These are phyloP conservation scores for Aristolochia contorta DNA, from an alignment of 164 flowering plant genomes.

Conservation along the genomic window DNA sequence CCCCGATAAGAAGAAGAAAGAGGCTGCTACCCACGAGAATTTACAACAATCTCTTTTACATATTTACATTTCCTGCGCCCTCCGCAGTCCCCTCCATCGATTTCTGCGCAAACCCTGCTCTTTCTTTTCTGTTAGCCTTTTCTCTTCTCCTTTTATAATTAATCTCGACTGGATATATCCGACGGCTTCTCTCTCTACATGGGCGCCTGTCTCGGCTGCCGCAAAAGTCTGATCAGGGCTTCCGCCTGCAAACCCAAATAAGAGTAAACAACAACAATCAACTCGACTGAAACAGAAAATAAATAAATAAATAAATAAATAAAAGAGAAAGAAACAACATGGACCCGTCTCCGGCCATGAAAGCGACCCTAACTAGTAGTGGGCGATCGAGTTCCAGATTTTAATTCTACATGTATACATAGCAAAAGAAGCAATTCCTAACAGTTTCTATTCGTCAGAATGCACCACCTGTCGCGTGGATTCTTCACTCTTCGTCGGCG, in stretches of 20 bases:
- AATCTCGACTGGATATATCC: constrained; percentile 24
- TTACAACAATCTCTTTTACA: constrained; percentile 5
- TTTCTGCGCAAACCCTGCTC: not conserved
- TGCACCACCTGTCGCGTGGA: too few species aligned
- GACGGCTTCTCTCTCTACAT: constrained; percentile 38
- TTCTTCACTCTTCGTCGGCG: too few species aligned
- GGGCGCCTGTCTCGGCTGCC: constrained; percentile 75
- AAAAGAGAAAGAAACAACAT: too few species aligned
- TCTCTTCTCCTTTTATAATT: not conserved
- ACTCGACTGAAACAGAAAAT: too few species aligned
- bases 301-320: too few species aligned
- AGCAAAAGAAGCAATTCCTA: too few species aligned
- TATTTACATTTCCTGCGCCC: constrained; percentile 3
- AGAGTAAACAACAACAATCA: too few species aligned
- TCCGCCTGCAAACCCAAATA: constrained; percentile 59
- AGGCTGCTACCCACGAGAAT: not conserved
- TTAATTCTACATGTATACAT: too few species aligned
- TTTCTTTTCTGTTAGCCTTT: not conserved
- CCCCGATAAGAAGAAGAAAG: not conserved
- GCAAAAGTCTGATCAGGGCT: constrained; percentile 53
- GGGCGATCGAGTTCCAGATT: too few species aligned
- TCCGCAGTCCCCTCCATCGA: not conserved
- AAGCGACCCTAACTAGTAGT: too few species aligned
- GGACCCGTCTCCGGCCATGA: too few species aligned
- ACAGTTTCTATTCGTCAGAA: too few species aligned